Conservation (phyloP, 768 basidiomycete genomes). For the Trametes cingulata region DNA sequence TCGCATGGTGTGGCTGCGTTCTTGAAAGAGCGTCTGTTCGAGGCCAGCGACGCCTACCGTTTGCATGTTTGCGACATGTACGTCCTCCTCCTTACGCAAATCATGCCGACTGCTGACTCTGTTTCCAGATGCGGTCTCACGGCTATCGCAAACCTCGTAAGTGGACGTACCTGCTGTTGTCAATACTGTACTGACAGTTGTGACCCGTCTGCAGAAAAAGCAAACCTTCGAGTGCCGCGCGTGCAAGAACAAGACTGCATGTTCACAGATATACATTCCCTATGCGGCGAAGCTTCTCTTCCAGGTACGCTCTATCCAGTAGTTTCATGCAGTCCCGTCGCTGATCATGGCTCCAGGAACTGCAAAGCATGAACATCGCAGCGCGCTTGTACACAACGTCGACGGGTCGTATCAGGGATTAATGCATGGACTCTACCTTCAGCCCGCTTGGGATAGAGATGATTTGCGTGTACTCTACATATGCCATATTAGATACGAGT, state of each 20-base stretch:
- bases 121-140: constrained; percentile 85
- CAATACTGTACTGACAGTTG: not conserved
- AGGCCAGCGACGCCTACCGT: constrained; percentile 90
- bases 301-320: constrained; percentile 58
- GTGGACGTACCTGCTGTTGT: constrained; percentile 33
- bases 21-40: constrained; percentile 95
- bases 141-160: constrained; percentile 92
- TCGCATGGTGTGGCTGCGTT: constrained; percentile 98
- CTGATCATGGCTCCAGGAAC: too few species aligned
- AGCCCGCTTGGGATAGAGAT: constrained; percentile 22
- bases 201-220: constrained; percentile 66
- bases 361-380: constrained; percentile 96
- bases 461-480: constrained; percentile 40
- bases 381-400: constrained; percentile 85
- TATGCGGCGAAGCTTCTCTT: constrained; percentile 96
- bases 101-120: constrained; percentile 17
- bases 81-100: constrained; percentile 35
- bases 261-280: constrained; percentile 89
- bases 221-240: constrained; percentile 98
- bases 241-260: constrained; percentile 95
- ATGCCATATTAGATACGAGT: constrained; percentile 26
- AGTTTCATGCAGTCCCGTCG: not conserved
- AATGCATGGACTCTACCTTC: constrained; percentile 22
- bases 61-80: constrained; percentile 96
- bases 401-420: constrained; percentile 80